Conservation (phyloP, 1,139 yeast species). For the Insectozyma bohioensis region DNA sequence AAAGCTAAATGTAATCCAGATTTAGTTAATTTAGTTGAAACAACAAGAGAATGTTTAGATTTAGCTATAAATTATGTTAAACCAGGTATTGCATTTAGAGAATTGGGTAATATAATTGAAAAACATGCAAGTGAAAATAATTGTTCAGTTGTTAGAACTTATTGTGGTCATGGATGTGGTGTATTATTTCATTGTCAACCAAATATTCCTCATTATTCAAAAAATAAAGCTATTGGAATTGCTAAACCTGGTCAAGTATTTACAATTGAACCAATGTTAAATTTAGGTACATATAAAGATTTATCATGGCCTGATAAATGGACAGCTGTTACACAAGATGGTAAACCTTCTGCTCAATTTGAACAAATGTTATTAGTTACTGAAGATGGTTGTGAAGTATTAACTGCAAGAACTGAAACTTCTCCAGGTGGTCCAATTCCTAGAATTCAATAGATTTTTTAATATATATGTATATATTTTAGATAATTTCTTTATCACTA, state of each 20-base stretch:
- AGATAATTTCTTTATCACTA: constrained; percentile 19
- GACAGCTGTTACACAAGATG: constrained; percentile 92
- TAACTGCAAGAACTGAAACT: constrained; percentile 73
- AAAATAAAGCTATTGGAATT: constrained; percentile 89
- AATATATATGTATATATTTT: too few relatives aligned
- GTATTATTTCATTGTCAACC: constrained; percentile 90
- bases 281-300: constrained; percentile 82
- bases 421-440: constrained; percentile 89
- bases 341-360: constrained; percentile 88
- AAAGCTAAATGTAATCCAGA: constrained; percentile 76
- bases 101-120: constrained; percentile 86
- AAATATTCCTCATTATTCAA: constrained; percentile 90
- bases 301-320: constrained; percentile 96
- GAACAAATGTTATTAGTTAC: constrained; percentile 93
- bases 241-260: constrained; percentile 97
- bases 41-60: constrained; percentile 87
- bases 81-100: constrained; percentile 90
- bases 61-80: constrained; percentile 80
- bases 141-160: constrained; percentile 86
- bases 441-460: constrained; percentile 42
- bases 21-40: constrained; percentile 84
- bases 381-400: constrained; percentile 88
- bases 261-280: constrained; percentile 98
- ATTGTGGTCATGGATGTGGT: constrained; percentile 94
- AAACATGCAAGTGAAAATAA: constrained; percentile 77